Conservation (phyloP, 345 rosid genomes). For the Sisymbrium irio region DNA sequence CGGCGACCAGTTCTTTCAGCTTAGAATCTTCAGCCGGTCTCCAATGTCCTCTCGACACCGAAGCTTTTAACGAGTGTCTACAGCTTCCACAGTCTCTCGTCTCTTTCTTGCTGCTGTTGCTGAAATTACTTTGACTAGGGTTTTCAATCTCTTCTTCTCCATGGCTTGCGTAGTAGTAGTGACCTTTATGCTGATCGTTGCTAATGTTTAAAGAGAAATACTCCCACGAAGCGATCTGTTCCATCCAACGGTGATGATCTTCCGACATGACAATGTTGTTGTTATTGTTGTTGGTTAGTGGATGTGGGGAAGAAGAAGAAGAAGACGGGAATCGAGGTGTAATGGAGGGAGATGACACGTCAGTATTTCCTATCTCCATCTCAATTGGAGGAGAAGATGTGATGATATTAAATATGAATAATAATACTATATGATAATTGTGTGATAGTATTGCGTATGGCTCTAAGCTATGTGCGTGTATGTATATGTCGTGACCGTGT, state of each 20-base stretch:
- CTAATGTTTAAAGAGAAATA: conserved; percentile 9
- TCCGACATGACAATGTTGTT: conserved; percentile 21
- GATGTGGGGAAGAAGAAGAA: conserved; percentile 1
- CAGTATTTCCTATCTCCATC: neutral
- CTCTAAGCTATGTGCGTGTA: conserved; percentile 23
- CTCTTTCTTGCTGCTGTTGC: conserved; percentile 9
- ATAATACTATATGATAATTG: conserved; percentile 9
- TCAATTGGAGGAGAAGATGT: conserved; percentile 21
- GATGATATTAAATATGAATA: conserved; percentile 5
- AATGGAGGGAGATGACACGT: conserved; percentile 25
- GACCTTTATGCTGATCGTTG: conserved; percentile 7
- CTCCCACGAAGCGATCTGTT: conserved; percentile 25
- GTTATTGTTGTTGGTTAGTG: conserved; percentile 15
- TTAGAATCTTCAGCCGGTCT: conserved; percentile 85
- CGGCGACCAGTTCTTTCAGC: conserved; percentile 75
- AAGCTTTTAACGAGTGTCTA: conserved; percentile 18
- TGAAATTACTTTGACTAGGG: conserved; percentile 1
- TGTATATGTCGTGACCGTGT: conserved; percentile 35
- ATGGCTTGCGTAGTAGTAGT: conserved; percentile 5
- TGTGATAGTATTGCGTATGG: conserved; percentile 27
- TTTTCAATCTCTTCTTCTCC: conserved; percentile 13
- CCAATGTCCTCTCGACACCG: conserved; percentile 78
- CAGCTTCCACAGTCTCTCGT: neutral
- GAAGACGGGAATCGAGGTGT: conserved; percentile 17
- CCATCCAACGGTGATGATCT: conserved; percentile 26